Percentiles rank a stretch among this genome's conserved stretches.
phyloP scores from a whole-genome alignment of 352 stramenopile genomes.

The Hyaloperonospora brassicae region DNA sequence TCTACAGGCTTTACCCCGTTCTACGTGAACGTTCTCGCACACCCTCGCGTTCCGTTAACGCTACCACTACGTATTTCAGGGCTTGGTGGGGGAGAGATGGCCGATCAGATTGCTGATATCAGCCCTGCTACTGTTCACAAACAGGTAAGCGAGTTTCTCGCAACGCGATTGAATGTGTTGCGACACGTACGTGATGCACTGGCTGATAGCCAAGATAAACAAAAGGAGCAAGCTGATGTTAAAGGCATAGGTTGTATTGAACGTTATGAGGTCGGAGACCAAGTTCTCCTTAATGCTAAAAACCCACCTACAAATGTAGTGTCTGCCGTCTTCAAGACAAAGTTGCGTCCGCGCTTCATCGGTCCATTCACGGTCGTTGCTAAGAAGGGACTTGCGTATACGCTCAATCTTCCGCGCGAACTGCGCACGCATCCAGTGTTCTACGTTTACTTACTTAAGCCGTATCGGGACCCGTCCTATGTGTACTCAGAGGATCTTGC shows the following conservation, averaged over 20 bases:
- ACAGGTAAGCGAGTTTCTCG: neutral
- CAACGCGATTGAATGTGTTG: neutral
- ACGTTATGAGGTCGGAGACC: too few relatives aligned
- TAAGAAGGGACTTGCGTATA: neutral
- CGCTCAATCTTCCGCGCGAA: neutral
- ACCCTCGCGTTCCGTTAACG: neutral
- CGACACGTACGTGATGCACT: neutral
- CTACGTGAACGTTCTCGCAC: too few relatives aligned
- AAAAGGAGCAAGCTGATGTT: neutral
- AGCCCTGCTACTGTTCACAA: neutral
- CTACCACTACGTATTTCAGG: neutral
- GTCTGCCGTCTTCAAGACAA: too few relatives aligned
- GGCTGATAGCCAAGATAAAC: neutral
- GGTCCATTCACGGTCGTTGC: neutral
- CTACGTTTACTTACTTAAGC: neutral
- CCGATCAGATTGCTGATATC: neutral
- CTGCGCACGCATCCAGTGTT: neutral
- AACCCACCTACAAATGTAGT: too few relatives aligned
- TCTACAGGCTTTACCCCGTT: neutral
- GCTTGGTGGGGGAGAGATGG: neutral
- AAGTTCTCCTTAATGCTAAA: too few relatives aligned
- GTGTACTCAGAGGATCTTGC: too few relatives aligned
- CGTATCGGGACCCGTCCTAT: neutral
- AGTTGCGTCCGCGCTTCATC: neutral
- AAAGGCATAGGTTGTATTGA: neutral